These are phyloP conservation scores for Fusarium decemcellulare DNA, from an alignment of 2,329 filamentous ascomycete genomes.

Conservation along the genomic window DNA sequence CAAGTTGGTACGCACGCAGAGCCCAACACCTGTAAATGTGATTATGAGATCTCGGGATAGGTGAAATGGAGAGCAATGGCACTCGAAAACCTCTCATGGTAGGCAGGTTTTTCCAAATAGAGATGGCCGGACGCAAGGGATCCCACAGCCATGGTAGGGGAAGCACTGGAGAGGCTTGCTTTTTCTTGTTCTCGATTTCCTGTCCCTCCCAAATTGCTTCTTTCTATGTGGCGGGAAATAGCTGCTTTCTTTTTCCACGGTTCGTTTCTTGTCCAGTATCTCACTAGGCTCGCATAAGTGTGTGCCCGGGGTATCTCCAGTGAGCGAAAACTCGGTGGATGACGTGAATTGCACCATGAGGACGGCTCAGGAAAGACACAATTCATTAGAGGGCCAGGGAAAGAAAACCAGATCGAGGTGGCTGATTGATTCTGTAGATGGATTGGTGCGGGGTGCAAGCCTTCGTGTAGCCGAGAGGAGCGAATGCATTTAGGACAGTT, in stretches of 20 bases:
- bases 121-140: constrained; percentile 25
- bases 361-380: constrained; percentile 6
- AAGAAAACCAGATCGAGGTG: constrained; percentile 6
- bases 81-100: background rate
- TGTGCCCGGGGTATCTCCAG: constrained; percentile 9
- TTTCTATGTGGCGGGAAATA: background rate
- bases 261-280: background rate
- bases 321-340: background rate
- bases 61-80: background rate
- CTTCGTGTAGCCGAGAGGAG: background rate
- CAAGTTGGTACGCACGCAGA: background rate
- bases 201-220: background rate
- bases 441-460: constrained; percentile 13
- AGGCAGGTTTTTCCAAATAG: constrained; percentile 1
- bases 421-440: background rate
- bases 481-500: background rate
- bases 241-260: constrained; percentile 10
- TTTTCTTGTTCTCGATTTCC: constrained; percentile 13
- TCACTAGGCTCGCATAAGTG: background rate
- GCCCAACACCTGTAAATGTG: background rate
- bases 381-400: background rate
- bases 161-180: constrained; percentile 12
- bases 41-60: constrained; percentile 2
- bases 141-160: constrained; percentile 12
- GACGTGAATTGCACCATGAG: constrained; percentile 13